A percentile compares a stretch with the other conserved stretches of the same genome.
phyloP scores from a whole-genome alignment of 2,329 filamentous ascomycete genomes.

The Paecilomyces niveus region DNA sequence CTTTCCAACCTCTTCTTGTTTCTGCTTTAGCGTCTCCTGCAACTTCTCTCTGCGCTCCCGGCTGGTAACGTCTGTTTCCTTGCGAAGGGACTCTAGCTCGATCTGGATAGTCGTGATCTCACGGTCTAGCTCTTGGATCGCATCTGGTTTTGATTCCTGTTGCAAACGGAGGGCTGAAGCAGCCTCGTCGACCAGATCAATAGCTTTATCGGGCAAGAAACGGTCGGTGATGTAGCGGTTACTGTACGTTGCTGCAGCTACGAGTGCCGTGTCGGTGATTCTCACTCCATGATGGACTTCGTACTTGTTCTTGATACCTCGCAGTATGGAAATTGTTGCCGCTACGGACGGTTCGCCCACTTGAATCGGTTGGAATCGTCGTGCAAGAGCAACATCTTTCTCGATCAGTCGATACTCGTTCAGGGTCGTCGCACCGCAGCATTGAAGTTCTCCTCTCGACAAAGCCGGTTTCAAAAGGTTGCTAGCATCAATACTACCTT shows the following conservation, averaged over 20 bases:
- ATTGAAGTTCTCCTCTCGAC: conserved; percentile 88
- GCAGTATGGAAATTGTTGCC: conserved; percentile 89
- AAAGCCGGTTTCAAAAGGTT: conserved; percentile 90
- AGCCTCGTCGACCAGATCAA: conserved; percentile 93
- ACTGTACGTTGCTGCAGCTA: conserved; percentile 84
- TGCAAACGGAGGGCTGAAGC: conserved; percentile 83
- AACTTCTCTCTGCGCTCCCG: conserved; percentile 82
- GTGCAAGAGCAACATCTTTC: conserved; percentile 87
- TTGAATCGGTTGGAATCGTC: conserved; percentile 87
- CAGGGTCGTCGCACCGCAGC: conserved; percentile 88
- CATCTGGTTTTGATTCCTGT: conserved; percentile 93
- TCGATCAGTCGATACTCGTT: conserved; percentile 91
- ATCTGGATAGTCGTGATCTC: conserved; percentile 98
- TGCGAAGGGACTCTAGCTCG: conserved; percentile 86
- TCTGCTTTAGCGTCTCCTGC: conserved; percentile 65
- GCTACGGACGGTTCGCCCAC: conserved; percentile 88
- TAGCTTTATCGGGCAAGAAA: conserved; percentile 93
- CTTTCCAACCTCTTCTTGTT: conserved; percentile 67
- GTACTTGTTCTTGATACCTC: conserved; percentile 96
- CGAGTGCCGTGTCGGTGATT: conserved; percentile 85
- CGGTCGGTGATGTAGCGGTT: conserved; percentile 96
- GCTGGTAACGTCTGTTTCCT: conserved; percentile 86
- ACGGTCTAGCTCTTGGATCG: conserved; percentile 85
- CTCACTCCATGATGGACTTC: conserved; percentile 95
- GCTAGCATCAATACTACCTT: conserved; percentile 93